These are phyloP conservation scores for Gomphus bonarii DNA, from an alignment of 1,284 basidiomycete species.

Conservation along the genomic window DNA sequence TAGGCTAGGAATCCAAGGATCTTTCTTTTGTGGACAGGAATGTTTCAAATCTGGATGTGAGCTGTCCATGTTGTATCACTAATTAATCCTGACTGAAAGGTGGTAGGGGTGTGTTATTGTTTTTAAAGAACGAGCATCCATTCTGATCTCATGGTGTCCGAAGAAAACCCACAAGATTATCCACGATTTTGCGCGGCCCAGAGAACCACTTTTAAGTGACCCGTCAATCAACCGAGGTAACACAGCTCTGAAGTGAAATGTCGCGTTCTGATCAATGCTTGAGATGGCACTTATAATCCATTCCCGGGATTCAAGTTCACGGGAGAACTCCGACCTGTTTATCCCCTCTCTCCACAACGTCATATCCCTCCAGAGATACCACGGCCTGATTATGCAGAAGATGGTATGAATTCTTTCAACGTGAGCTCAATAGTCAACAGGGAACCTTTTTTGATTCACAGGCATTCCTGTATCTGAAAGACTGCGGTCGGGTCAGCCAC, in stretches of 20 bases:
- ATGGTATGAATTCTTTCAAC: slow-evolving; percentile 39
- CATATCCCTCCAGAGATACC: slow-evolving; percentile 63
- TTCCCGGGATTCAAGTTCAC: slow-evolving; percentile 60
- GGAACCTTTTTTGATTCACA: slow-evolving; percentile 21
- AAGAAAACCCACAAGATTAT: slow-evolving; percentile 74
- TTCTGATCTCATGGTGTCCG: not conserved
- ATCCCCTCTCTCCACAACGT: slow-evolving; percentile 66
- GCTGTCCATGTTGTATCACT: slow-evolving; percentile 21
- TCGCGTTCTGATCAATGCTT: not conserved
- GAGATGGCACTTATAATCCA: slow-evolving; percentile 67
- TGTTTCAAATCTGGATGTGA: slow-evolving; percentile 80
- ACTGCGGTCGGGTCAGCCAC: slow-evolving; percentile 47
- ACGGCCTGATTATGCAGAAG: slow-evolving; percentile 70
- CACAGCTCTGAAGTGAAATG: not conserved
- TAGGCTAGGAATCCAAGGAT: slow-evolving; percentile 71
- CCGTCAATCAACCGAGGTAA: slow-evolving; percentile 24
- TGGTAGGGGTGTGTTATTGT: slow-evolving; percentile 35
- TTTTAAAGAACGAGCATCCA: not conserved
- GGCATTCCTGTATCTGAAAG: slow-evolving; percentile 56
- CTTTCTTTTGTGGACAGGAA: slow-evolving; percentile 77
- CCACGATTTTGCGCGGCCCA: slow-evolving; percentile 51
- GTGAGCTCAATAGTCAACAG: slow-evolving; percentile 20
- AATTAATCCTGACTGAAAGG: slow-evolving; percentile 5
- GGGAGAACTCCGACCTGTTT: slow-evolving; percentile 62
- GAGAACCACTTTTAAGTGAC: slow-evolving; percentile 21